Conservation (phyloP, 768 basidiomycete genomes). For the Boletus subparvulus region DNA sequence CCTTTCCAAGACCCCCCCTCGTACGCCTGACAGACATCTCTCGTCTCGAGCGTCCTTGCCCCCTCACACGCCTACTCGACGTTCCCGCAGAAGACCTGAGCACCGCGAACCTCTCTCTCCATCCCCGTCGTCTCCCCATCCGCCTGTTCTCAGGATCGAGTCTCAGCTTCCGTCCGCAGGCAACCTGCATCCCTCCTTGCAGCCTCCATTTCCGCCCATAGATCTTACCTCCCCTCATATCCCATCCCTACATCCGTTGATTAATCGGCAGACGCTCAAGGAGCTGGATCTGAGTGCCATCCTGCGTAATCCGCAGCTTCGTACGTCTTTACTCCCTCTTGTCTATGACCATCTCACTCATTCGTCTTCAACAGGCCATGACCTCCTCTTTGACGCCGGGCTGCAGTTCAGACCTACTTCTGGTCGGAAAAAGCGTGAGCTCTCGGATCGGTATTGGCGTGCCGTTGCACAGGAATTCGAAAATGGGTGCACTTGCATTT, state of each 20-base stretch:
- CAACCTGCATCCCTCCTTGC: constrained; percentile 28
- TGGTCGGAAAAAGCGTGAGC: constrained; percentile 69
- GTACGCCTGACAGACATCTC: constrained; percentile 8
- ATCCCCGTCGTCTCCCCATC: constrained; percentile 22
- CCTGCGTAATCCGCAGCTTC: constrained; percentile 85
- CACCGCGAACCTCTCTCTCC: constrained; percentile 33
- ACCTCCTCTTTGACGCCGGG: constrained; percentile 84
- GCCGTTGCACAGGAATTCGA: constrained; percentile 78
- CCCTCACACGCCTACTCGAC: constrained; percentile 30
- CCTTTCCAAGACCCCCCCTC: constrained; percentile 16
- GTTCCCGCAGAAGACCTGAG: constrained; percentile 28
- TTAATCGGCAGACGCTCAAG: constrained; percentile 79
- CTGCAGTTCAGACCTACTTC: constrained; percentile 79
- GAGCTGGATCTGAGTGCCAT: constrained; percentile 86
- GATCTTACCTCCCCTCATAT: constrained; percentile 53
- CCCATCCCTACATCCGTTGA: constrained; percentile 69
- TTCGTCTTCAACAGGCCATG: constrained; percentile 58
- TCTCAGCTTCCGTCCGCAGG: constrained; percentile 21
- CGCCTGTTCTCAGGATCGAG: constrained; percentile 26
- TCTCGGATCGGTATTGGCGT: constrained; percentile 82
- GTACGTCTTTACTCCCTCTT: constrained; percentile 48
- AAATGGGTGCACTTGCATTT: constrained; percentile 80
- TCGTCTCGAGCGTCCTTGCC: constrained; percentile 19
- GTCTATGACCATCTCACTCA: background rate
- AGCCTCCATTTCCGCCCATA: constrained; percentile 34